Percentiles rank a stretch among this genome's conserved stretches.
phyloP scores from a whole-genome alignment of 1,139 yeast species.

The Suhomyces coccinellae region DNA sequence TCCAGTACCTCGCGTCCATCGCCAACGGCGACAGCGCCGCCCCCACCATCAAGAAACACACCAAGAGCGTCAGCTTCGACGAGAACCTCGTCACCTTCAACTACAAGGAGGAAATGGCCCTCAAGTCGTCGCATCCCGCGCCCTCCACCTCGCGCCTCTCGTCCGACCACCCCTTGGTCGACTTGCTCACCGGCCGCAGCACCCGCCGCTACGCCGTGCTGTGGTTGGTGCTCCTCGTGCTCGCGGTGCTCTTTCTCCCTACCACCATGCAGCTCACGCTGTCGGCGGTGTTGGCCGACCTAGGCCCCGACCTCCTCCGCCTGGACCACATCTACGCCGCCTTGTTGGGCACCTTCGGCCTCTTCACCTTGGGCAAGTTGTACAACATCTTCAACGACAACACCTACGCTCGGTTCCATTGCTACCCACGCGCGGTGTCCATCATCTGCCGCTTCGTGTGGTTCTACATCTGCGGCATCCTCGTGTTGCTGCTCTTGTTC shows the following conservation, averaged over 20 bases:
- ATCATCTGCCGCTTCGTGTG: constrained; percentile 23
- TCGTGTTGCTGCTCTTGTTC: constrained; percentile 16
- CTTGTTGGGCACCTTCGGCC: constrained; percentile 18
- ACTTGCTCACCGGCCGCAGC: background rate
- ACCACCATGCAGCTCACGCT: constrained; percentile 20
- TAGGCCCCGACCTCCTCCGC: constrained; percentile 15
- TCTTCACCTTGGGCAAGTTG: constrained; percentile 15
- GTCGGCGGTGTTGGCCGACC: constrained; percentile 17
- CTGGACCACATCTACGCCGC: constrained; percentile 28
- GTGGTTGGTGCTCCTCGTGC: background rate
- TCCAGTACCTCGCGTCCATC: constrained; percentile 20
- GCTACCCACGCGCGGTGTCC: constrained; percentile 18
- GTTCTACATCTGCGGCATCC: constrained; percentile 24
- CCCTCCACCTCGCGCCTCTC: constrained; percentile 5
- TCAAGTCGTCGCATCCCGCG: constrained; percentile 1
- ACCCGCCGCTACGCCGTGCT: background rate
- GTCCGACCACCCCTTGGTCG: background rate
- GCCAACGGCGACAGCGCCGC: constrained; percentile 4
- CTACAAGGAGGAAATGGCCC: constrained; percentile 12
- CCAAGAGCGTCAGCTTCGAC: constrained; percentile 22
- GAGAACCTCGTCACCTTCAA: constrained; percentile 18
- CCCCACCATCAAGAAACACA: constrained; percentile 9
- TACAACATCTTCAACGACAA: constrained; percentile 18
- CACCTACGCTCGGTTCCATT: constrained; percentile 12
- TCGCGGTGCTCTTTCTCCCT: constrained; percentile 18